phyloP scores from a whole-genome alignment of 148 eudicot genomes.

The Selenicereus undatus region DNA sequence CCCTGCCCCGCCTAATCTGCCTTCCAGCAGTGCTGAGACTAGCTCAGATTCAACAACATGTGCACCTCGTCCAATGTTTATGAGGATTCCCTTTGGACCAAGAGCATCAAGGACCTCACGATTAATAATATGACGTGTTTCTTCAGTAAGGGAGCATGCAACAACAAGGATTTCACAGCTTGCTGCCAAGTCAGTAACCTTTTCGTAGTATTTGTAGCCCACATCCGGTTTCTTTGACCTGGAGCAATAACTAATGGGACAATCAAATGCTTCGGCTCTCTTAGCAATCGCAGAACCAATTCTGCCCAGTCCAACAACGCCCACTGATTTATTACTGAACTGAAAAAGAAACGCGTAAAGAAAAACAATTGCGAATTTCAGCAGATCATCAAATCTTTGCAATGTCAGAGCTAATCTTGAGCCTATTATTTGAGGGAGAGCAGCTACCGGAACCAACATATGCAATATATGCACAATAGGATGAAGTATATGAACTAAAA shows the following conservation, averaged over 20 bases:
- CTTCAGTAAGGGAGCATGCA: slow-evolving; percentile 50
- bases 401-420: background rate
- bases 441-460: background rate
- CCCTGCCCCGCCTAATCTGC: slow-evolving; percentile 82
- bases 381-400: background rate
- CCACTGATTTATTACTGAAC: slow-evolving; percentile 80
- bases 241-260: slow-evolving; percentile 65
- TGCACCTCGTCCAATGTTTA: slow-evolving; percentile 79
- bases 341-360: slow-evolving; percentile 27
- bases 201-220: slow-evolving; percentile 51
- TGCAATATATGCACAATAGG: background rate
- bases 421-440: background rate
- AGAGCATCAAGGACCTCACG: slow-evolving; percentile 64
- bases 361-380: background rate
- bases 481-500: background rate
- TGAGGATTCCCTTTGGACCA: slow-evolving; percentile 65
- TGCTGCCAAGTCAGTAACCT: slow-evolving; percentile 51
- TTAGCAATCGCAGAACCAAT: slow-evolving; percentile 79
- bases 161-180: slow-evolving; percentile 58
- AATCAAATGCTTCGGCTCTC: slow-evolving; percentile 73
- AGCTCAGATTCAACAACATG: slow-evolving; percentile 78
- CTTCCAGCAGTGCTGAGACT: slow-evolving; percentile 68
- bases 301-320: slow-evolving; percentile 72
- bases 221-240: slow-evolving; percentile 45
- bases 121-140: slow-evolving; percentile 70